A percentile compares a stretch with the other conserved stretches of the same genome.
Evolutionary conservation across 495 filamentous ascomycete genomes (phyloP).

Genomic region (Pseudomonodictys pantanalensis): DNA sequence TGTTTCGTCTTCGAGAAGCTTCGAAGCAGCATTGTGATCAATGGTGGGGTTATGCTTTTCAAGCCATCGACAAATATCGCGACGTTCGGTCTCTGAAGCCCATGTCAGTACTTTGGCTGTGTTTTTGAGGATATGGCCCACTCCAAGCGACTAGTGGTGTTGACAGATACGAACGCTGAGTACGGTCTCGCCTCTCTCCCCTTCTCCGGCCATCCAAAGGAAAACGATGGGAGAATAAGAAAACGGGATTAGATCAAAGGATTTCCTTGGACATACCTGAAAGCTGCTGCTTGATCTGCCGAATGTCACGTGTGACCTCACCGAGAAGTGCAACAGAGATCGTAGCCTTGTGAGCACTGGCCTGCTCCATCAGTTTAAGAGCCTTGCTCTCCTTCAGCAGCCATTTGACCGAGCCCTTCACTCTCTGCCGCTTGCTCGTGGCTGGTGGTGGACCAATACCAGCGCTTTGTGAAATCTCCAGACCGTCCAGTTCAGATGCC

Average conservation of each 20-base stretch:
- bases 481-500: constrained; percentile 8
- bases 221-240: too few relatives aligned
- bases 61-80: constrained; percentile 10
- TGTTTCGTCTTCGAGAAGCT: neutral
- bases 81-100: neutral
- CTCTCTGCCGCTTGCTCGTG: constrained; percentile 3
- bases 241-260: too few relatives aligned
- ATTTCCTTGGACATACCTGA: too few relatives aligned
- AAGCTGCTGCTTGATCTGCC: neutral
- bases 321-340: constrained; percentile 2
- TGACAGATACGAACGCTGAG: too few relatives aligned
- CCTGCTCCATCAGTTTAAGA: constrained; percentile 9
- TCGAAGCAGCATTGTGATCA: neutral
- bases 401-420: constrained; percentile 9
- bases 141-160: too few relatives aligned
- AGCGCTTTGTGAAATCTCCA: neutral
- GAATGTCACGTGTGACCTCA: constrained; percentile 1
- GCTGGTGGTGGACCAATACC: neutral
- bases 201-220: too few relatives aligned
- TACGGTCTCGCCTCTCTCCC: too few relatives aligned
- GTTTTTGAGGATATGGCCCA: too few relatives aligned
- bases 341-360: constrained; percentile 1
- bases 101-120: too few relatives aligned
- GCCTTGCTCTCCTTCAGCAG: constrained; percentile 10
- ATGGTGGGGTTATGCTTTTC: constrained; percentile 4